Evolutionary conservation across 2,329 filamentous ascomycete species (phyloP), one percentile per base, ranked within the genome.

Genomic region (Cordyceps cateniannulata): DNA sequence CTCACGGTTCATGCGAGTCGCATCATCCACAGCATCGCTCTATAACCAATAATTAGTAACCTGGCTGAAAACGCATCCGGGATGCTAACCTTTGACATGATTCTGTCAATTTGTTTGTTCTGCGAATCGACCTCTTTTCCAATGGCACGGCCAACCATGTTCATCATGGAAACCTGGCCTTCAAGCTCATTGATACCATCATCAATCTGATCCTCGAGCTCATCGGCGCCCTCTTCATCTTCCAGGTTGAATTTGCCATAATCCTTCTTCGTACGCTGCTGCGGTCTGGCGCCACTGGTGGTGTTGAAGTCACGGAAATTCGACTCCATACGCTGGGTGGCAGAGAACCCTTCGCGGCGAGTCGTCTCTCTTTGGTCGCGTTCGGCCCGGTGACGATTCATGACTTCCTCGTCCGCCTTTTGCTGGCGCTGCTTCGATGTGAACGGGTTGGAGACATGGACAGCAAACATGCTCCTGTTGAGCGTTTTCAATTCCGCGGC

Each of bases 401-500:
- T 78, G 49, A 90, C 82, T 59, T 84, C 80, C 55, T 87, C 79
- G 65, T 95, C 90, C 45, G 85, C 82, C 61, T 84, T 85, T 59
- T 81, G 79, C 29, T 81, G 82, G 49, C 87, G 83, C 65, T 81
- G 83, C 64, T 83, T 85, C 16, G 85, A 85, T 0, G 90, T 95
- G 71, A 96, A 91, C 0, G 88, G 88, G 67, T 91, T 91, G 58
- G 80, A 79, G 27, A 93, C 87, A 69, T 92, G 88, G 24, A 93
- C 84, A 5, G 90, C 89, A 69, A 96, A 96, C 91, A 97, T 96
- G 77, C 88, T 92, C 64, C 88, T 81, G 74, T 97, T 96, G 54
- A 96, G 79, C 1, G 85, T 90, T 77, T 93, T 93, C 42, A 97
- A 78, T 70, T 96, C 91, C 52, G 86, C 84, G 1, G 91, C 88